Evolutionary conservation across 805 yeast species (phyloP).

Genomic region (Monosporozyma aquatica): DNA sequence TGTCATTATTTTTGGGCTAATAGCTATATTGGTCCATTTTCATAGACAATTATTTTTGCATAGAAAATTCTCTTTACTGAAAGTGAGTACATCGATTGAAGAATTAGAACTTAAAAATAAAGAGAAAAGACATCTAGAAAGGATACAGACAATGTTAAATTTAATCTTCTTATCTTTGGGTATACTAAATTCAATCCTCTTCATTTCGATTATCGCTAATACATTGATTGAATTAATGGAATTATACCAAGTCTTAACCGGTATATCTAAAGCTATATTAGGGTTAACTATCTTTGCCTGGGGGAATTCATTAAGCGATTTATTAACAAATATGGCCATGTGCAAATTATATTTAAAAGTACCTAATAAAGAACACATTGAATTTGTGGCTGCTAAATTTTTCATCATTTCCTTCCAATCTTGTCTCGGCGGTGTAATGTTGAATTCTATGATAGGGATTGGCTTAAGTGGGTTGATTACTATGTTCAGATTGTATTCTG

Average conservation of each 20-base stretch:
- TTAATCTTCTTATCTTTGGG: constrained; percentile 18
- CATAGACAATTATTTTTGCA: constrained; percentile 8
- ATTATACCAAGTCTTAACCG: constrained; percentile 25
- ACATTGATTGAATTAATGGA: constrained; percentile 30
- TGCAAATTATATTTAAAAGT: constrained; percentile 43
- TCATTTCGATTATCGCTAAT: constrained; percentile 30
- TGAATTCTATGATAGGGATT: constrained; percentile 71
- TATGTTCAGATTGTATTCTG: constrained; percentile 19
- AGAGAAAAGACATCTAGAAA: constrained; percentile 14
- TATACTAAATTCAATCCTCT: constrained; percentile 26
- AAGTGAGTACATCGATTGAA: constrained; percentile 6
- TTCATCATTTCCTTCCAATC: constrained; percentile 90
- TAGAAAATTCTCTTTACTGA: constrained; percentile 19
- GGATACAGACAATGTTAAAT: constrained; percentile 10
- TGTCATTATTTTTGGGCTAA: neutral
- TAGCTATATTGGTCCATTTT: constrained; percentile 8
- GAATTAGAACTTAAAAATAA: constrained; percentile 9
- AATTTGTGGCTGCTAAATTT: constrained; percentile 42
- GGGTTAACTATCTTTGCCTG: constrained; percentile 91
- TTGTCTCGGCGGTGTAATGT: constrained; percentile 85
- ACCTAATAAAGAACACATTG: constrained; percentile 17
- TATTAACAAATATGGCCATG: constrained; percentile 75
- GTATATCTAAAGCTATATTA: constrained; percentile 67
- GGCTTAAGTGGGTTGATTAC: constrained; percentile 64
- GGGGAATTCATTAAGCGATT: constrained; percentile 90